Conservation (phyloP, 2,329 filamentous ascomycete genomes). For the Fusarium nelsonii region DNA sequence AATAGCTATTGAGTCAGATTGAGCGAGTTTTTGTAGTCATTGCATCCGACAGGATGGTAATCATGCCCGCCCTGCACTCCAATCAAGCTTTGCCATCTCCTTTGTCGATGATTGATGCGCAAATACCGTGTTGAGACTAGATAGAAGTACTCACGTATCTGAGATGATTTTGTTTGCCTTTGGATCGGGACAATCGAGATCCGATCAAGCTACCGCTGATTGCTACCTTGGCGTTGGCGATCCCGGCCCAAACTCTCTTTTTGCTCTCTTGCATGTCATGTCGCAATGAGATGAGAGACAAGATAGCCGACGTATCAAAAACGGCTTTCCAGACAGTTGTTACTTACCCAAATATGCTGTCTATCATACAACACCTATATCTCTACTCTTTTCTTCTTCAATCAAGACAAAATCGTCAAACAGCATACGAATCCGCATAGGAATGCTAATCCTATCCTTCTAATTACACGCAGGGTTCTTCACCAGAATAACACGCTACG, state of each 20-base stretch:
- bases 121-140: neutral
- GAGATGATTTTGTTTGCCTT: slow-evolving; percentile 1
- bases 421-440: neutral
- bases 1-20: neutral
- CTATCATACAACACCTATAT: neutral
- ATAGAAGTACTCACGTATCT: neutral
- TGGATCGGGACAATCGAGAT: slow-evolving; percentile 42
- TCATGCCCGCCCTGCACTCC: neutral
- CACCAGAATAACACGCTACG: slow-evolving; percentile 6
- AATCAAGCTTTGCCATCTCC: neutral
- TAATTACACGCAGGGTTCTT: slow-evolving; percentile 17
- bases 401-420: neutral
- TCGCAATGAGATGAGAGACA: neutral
- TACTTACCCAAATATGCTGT: neutral
- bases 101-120: neutral
- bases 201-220: slow-evolving; percentile 28
- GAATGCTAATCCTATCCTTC: slow-evolving; percentile 3
- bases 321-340: neutral
- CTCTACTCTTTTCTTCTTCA: neutral
- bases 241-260: slow-evolving; percentile 14
- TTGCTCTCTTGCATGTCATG: neutral
- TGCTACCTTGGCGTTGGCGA: slow-evolving; percentile 6
- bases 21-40: neutral
- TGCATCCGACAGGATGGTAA: neutral
- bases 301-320: neutral